Percentiles rank a stretch among this genome's conserved stretches.
phyloP scores from a whole-genome alignment of 2,329 filamentous ascomycete species.

The Cladosporium sp. region DNA sequence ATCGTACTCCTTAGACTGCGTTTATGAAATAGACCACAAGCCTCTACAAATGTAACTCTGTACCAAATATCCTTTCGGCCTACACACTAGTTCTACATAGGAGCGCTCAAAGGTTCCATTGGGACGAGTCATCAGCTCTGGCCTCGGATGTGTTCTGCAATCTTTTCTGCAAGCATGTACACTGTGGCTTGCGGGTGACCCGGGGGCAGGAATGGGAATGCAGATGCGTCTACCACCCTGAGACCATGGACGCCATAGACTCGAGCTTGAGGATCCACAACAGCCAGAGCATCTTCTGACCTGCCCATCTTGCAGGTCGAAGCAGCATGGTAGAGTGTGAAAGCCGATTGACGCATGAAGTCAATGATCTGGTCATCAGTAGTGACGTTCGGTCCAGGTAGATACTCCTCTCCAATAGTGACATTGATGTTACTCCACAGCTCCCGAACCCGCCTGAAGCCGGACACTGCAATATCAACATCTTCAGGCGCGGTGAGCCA shows the following conservation, averaged over 20 bases:
- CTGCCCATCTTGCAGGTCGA: constrained; percentile 20
- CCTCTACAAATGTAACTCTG: too few species aligned
- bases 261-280: constrained; percentile 20
- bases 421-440: constrained; percentile 26
- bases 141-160: neutral
- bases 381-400: constrained; percentile 23
- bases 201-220: constrained; percentile 22
- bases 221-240: constrained; percentile 23
- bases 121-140: too few species aligned
- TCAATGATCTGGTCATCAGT: constrained; percentile 15
- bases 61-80: too few species aligned
- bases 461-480: constrained; percentile 29
- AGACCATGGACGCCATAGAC: constrained; percentile 21
- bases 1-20: neutral
- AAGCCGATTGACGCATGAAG: neutral
- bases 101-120: too few species aligned
- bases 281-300: constrained; percentile 18
- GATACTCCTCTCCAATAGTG: constrained; percentile 25
- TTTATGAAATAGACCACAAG: too few species aligned
- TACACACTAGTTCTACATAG: too few species aligned
- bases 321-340: constrained; percentile 16
- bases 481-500: constrained; percentile 34
- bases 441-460: constrained; percentile 30
- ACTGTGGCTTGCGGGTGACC: constrained; percentile 24
- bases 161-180: constrained; percentile 12